Evolutionary conservation across 2,329 filamentous ascomycete genomes (phyloP).

Genomic region (Cladosporium colombiae): DNA sequence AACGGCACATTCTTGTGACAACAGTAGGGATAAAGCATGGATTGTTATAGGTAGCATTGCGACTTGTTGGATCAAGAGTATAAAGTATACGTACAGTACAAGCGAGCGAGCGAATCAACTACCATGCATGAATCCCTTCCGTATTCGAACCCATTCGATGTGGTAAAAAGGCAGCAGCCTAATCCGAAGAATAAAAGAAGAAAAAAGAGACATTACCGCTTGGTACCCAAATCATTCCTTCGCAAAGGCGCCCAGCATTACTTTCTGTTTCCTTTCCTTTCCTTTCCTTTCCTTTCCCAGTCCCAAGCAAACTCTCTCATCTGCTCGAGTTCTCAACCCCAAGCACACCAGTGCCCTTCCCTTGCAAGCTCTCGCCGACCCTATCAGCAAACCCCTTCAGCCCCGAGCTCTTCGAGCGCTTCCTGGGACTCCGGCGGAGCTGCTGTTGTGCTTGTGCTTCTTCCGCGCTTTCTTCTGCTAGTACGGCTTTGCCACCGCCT

Average conservation of each 20-base stretch:
- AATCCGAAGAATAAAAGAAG: background rate
- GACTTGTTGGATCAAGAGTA: background rate
- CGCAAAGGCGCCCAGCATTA: background rate
- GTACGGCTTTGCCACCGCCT: constrained; percentile 39
- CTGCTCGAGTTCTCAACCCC: constrained; percentile 41
- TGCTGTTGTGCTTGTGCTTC: constrained; percentile 36
- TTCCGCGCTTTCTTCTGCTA: constrained; percentile 44
- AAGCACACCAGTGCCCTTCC: constrained; percentile 47
- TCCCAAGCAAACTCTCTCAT: background rate
- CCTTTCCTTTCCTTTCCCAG: too few species aligned
- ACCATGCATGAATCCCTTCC: background rate
- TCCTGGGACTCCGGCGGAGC: constrained; percentile 44
- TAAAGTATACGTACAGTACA: constrained; percentile 5
- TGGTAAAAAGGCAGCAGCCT: background rate
- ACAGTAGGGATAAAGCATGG: too few species aligned
- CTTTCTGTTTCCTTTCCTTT: background rate
- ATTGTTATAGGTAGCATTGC: background rate
- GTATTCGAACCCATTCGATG: background rate
- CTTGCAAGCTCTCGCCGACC: constrained; percentile 49
- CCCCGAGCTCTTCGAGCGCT: constrained; percentile 34
- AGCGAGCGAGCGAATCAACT: background rate
- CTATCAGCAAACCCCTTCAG: constrained; percentile 49
- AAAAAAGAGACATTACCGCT: constrained; percentile 3
- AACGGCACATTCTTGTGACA: too few species aligned
- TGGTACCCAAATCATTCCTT: constrained; percentile 3